Conservation (phyloP, 805 yeast species). For the Osmozyma mogii region DNA sequence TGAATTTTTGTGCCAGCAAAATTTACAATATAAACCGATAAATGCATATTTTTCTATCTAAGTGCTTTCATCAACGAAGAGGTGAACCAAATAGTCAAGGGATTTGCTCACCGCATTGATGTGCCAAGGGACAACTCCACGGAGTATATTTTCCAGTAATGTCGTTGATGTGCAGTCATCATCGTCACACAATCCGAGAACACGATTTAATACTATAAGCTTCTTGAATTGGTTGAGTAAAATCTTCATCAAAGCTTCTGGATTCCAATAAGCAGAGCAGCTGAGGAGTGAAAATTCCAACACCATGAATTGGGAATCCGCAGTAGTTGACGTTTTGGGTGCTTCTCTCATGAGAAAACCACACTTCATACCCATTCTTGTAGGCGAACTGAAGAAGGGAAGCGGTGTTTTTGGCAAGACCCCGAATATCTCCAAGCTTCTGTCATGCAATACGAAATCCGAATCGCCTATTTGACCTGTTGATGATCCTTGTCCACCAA, state of each 20-base stretch:
- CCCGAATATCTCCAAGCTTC: slow-evolving; percentile 46
- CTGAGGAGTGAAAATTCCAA: slow-evolving; percentile 65
- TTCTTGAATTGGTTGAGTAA: slow-evolving; percentile 56
- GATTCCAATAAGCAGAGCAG: slow-evolving; percentile 61
- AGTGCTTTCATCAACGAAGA: slow-evolving; percentile 30
- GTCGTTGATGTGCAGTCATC: no score
- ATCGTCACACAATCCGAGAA: slow-evolving; percentile 22
- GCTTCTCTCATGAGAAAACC: slow-evolving; percentile 53
- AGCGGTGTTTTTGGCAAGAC: slow-evolving; percentile 51
- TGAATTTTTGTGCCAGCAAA: no score
- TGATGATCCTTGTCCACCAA: neutral
- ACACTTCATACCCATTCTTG: slow-evolving; percentile 60
- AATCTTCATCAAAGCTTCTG: slow-evolving; percentile 45
- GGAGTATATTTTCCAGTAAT: no score
- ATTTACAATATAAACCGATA: no score
- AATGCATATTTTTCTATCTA: neutral
- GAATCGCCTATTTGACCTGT: slow-evolving; percentile 1
- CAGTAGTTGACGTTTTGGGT: no score
- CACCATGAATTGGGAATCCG: slow-evolving; percentile 18
- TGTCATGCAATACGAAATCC: slow-evolving; percentile 35
- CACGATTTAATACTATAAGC: slow-evolving; percentile 36
- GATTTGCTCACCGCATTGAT: slow-evolving; percentile 58
- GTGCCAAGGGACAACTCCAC: slow-evolving; percentile 61
- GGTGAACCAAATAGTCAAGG: slow-evolving; percentile 50
- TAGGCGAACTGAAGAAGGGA: slow-evolving; percentile 64